A percentile compares a stretch with the other conserved stretches of the same genome.
Evolutionary conservation across 202 grass and related monocot species (phyloP).

Genomic region (Brachypodium distachyon): DNA sequence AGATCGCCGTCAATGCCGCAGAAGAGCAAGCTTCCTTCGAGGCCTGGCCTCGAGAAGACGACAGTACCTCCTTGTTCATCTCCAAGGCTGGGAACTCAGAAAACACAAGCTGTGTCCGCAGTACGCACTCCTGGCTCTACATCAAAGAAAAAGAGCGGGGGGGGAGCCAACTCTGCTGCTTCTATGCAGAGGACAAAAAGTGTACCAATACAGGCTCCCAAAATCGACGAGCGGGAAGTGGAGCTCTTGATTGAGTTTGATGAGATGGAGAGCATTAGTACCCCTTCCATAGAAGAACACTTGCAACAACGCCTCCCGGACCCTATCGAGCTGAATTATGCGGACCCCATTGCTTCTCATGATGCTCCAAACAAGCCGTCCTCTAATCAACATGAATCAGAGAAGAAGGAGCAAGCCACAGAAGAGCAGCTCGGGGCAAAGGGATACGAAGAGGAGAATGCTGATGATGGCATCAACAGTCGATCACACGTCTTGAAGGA

Average conservation of each 20-base stretch:
- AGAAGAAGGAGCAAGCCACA: background rate
- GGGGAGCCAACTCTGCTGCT: background rate
- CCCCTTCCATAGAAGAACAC: slow-evolving; percentile 51
- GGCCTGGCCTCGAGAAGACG: background rate
- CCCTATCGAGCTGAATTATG: slow-evolving; percentile 27
- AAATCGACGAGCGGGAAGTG: slow-evolving; percentile 3
- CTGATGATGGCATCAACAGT: background rate
- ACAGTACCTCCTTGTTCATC: background rate
- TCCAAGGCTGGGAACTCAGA: slow-evolving; percentile 19
- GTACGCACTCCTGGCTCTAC: background rate
- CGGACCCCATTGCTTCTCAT: background rate
- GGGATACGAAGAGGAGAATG: background rate
- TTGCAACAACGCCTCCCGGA: slow-evolving; percentile 46
- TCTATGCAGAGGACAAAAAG: slow-evolving; percentile 25
- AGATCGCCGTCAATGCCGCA: background rate
- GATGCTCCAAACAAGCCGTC: background rate
- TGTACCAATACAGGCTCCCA: background rate
- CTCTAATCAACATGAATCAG: background rate
- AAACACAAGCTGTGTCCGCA: background rate
- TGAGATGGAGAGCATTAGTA: slow-evolving; percentile 46
- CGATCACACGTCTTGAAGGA: background rate
- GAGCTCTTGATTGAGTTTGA: slow-evolving; percentile 23
- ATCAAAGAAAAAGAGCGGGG: background rate
- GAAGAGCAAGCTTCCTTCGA: slow-evolving; percentile 15
- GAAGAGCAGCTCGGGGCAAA: background rate